Conservation (phyloP, 371 early-diverging fungal species). For the Apophysomyces elegans region DNA sequence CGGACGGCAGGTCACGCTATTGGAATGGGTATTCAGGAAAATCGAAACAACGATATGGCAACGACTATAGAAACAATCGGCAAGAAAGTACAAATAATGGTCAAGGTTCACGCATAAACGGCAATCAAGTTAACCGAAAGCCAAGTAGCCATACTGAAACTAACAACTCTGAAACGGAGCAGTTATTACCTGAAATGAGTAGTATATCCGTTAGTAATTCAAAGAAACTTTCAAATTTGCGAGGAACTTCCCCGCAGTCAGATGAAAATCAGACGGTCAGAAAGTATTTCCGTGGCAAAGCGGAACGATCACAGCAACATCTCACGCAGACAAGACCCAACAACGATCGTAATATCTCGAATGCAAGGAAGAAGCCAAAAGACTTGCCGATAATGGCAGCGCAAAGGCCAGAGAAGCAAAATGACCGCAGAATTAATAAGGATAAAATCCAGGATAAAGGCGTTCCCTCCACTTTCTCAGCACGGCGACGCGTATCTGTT, state of each 20-base stretch:
- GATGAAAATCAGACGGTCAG: neutral
- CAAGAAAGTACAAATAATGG: neutral
- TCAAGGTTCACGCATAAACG: neutral
- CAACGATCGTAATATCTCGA: neutral
- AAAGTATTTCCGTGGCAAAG: neutral
- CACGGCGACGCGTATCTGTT: neutral
- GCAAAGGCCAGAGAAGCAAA: constrained; percentile 7
- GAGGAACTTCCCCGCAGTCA: neutral
- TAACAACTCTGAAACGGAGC: neutral
- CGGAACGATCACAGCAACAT: neutral
- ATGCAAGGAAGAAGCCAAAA: neutral
- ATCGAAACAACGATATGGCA: neutral
- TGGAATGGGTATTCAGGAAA: constrained; percentile 2
- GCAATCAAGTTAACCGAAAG: neutral
- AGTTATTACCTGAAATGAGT: neutral
- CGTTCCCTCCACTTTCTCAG: neutral
- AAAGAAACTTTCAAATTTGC: neutral
- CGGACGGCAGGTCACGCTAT: neutral
- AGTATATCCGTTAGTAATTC: neutral
- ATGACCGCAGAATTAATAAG: neutral
- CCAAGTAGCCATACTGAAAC: neutral
- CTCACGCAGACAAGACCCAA: neutral
- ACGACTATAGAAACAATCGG: constrained; percentile 3
- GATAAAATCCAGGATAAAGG: neutral
- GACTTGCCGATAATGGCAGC: neutral